Conservation (phyloP, 345 rosid species). For the Erodium maritimum region DNA sequence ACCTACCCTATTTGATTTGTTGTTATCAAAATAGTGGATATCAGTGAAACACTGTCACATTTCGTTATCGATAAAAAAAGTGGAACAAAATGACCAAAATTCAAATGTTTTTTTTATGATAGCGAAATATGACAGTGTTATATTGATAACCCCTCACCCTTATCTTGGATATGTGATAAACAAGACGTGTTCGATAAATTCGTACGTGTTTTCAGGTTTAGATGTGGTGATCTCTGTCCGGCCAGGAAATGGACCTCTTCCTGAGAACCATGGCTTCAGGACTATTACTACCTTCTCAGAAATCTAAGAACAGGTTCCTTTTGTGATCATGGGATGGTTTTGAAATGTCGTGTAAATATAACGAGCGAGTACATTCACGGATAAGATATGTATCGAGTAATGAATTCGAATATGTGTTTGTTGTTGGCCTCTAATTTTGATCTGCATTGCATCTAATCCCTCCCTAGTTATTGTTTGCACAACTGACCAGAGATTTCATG, state of each 20-base stretch:
- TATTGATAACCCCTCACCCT: too few species aligned
- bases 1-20: too few species aligned
- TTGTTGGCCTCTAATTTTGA: neutral
- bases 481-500: too few species aligned
- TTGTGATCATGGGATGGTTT: neutral
- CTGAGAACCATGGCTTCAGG: constrained; percentile 56
- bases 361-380: neutral
- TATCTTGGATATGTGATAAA: too few species aligned
- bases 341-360: neutral
- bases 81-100: too few species aligned
- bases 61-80: too few species aligned
- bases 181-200: too few species aligned
- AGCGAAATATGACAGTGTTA: too few species aligned
- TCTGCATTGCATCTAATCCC: too few species aligned
- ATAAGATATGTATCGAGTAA: neutral
- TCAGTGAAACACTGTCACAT: too few species aligned
- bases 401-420: neutral
- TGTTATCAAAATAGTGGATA: too few species aligned
- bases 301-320: constrained; percentile 22
- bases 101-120: neutral
- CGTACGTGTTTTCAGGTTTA: constrained; percentile 45
- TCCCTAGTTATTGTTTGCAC: neutral
- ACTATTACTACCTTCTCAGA: constrained; percentile 46
- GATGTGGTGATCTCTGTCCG: constrained; percentile 51
- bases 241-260: constrained; percentile 57